Conservation (phyloP, 257 asterid genomes). For the Capsicum baccatum region DNA sequence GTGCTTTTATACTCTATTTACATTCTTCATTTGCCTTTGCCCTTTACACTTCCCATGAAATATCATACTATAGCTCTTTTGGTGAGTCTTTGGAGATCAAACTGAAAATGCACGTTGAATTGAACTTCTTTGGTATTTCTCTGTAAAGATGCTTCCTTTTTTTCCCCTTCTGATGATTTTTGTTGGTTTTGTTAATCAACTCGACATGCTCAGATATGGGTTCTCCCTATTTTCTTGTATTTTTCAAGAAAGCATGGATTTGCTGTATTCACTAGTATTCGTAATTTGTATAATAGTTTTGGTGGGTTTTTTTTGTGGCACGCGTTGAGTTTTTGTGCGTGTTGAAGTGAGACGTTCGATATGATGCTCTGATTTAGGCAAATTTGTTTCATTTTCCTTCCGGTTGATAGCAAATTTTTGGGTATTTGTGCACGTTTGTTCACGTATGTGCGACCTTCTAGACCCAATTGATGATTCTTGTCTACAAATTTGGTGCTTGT, state of each 20-base stretch:
- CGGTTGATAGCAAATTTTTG: conserved; percentile 45
- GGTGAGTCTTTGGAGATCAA: conserved; percentile 10
- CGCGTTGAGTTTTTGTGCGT: conserved; percentile 35
- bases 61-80: neutral
- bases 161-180: neutral
- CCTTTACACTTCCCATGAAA: conserved; percentile 12
- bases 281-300: neutral
- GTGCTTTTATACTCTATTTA: conserved; percentile 38
- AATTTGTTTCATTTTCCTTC: conserved; percentile 31
- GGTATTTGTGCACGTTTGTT: conserved; percentile 57
- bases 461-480: conserved; percentile 27
- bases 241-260: neutral
- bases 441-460: conserved; percentile 40
- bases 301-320: conserved; percentile 8
- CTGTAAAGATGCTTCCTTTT: neutral
- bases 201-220: neutral
- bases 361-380: conserved; percentile 44
- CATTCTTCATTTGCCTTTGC: conserved; percentile 32
- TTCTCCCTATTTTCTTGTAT: conserved; percentile 31
- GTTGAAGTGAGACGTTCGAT: conserved; percentile 34
- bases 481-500: conserved; percentile 39
- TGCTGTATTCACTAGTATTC: neutral
- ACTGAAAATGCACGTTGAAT: neutral
- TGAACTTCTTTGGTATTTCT: neutral
- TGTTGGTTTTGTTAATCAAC: neutral